Evolutionary conservation across 371 early-diverging fungal genomes (phyloP).

Genomic region (Mycotypha africana): DNA sequence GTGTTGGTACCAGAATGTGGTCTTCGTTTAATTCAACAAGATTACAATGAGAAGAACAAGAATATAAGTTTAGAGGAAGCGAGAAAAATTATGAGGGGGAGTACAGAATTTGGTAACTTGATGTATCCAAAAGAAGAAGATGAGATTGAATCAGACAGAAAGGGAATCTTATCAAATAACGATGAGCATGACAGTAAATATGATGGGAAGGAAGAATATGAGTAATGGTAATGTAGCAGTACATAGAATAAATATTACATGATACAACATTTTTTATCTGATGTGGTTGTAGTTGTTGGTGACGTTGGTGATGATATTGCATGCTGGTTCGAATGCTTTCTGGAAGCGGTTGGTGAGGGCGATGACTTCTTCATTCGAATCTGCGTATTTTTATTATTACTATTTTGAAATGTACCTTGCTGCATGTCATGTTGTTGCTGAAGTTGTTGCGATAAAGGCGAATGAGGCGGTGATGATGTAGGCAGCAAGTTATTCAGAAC

Average conservation of each 20-base stretch:
- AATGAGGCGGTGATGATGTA: neutral
- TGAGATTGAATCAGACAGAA: too few species aligned
- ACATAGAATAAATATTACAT: conserved; percentile 8
- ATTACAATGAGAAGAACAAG: conserved; percentile 13
- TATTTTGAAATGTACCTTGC: neutral
- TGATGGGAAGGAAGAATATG: neutral
- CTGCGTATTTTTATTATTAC: neutral
- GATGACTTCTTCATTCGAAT: too few species aligned
- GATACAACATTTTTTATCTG: conserved; percentile 16
- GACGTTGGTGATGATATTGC: neutral
- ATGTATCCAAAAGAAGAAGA: neutral
- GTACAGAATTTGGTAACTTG: conserved; percentile 42
- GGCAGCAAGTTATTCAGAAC: conserved; percentile 14
- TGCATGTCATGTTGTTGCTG: conserved; percentile 5
- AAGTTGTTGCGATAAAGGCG: neutral
- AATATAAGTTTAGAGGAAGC: conserved; percentile 27
- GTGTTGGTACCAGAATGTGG: conserved; percentile 59
- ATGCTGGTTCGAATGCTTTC: too few species aligned
- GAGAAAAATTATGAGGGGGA: conserved; percentile 39
- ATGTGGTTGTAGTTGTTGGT: conserved; percentile 3
- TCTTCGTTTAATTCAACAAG: conserved; percentile 48
- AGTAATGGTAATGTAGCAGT: too few species aligned
- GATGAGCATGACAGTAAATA: neutral
- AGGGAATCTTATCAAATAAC: too few species aligned
- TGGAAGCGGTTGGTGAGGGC: too few species aligned